A percentile compares a stretch with the other conserved stretches of the same genome.
Evolutionary conservation across 352 stramenopile genomes (phyloP).

Genomic region (Globisporangium ultimum): DNA sequence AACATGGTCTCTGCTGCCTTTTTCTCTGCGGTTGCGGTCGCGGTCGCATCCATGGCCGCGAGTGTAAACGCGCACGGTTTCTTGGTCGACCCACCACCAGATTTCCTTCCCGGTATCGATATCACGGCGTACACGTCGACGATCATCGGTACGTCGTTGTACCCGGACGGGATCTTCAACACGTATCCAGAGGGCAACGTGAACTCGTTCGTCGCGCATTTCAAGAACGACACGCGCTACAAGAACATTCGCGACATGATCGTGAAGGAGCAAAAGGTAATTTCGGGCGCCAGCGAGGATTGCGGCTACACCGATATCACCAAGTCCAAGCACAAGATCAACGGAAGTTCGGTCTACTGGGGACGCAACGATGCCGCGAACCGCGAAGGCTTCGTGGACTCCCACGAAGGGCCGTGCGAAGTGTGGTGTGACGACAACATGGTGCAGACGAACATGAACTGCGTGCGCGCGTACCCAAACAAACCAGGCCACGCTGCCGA

Average conservation of each 20-base stretch:
- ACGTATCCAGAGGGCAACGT: conserved; percentile 9
- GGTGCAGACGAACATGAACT: conserved; percentile 39
- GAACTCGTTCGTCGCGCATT: conserved; percentile 12
- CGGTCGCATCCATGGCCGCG: background rate
- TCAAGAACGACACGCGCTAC: conserved; percentile 10
- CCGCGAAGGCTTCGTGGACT: conserved; percentile 29
- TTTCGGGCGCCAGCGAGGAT: background rate
- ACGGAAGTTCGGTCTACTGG: conserved; percentile 28
- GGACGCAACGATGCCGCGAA: conserved; percentile 17
- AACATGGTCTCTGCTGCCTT: background rate
- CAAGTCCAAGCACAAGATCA: conserved; percentile 22
- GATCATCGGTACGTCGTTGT: conserved; percentile 7
- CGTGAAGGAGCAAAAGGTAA: conserved; percentile 6
- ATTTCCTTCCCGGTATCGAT: conserved; percentile 7
- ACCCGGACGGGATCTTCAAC: conserved; percentile 7
- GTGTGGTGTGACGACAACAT: conserved; percentile 41
- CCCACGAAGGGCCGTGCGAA: conserved; percentile 43
- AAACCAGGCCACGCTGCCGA: conserved; percentile 18
- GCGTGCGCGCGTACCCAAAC: conserved; percentile 27
- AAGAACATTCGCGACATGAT: conserved; percentile 8
- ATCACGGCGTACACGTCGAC: conserved; percentile 7
- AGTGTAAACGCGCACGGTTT: conserved; percentile 6
- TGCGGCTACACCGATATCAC: conserved; percentile 20
- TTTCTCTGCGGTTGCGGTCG: background rate
- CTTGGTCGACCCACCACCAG: conserved; percentile 4